A percentile compares a stretch with the other conserved stretches of the same genome.
Evolutionary conservation across 371 early-diverging fungal genomes (phyloP).

Genomic region (Mucor lusitanicus): DNA sequence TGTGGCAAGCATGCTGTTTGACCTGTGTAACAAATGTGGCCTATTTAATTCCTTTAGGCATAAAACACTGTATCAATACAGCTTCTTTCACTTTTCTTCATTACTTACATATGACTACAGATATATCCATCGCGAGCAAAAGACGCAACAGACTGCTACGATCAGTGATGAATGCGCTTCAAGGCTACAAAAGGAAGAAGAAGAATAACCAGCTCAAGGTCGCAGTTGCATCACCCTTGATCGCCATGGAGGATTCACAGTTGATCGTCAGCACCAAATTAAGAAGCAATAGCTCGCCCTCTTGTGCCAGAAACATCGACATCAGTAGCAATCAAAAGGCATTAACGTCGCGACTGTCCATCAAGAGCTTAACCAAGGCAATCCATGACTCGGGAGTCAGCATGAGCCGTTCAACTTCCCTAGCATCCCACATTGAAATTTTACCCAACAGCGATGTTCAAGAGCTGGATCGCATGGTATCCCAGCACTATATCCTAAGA

Average conservation of each 20-base stretch:
- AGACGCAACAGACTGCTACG: background rate
- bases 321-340: background rate
- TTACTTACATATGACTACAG: background rate
- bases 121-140: background rate
- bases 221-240: background rate
- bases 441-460: background rate
- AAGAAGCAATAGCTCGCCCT: background rate
- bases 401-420: background rate
- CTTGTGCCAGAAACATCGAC: background rate
- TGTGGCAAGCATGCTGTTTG: background rate
- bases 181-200: background rate
- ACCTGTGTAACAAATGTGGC: background rate
- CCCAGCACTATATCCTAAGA: constrained; percentile 42
- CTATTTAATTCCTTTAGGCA: background rate
- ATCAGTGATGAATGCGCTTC: background rate
- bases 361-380: background rate
- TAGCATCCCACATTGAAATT: background rate
- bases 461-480: constrained; percentile 32
- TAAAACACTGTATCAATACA: background rate
- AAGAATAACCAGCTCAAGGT: background rate
- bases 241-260: background rate
- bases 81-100: background rate
- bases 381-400: constrained; percentile 9
- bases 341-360: background rate
- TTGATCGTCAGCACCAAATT: background rate